Conservation (phyloP, 495 filamentous ascomycete species). For the Penicillium crystallinum region DNA sequence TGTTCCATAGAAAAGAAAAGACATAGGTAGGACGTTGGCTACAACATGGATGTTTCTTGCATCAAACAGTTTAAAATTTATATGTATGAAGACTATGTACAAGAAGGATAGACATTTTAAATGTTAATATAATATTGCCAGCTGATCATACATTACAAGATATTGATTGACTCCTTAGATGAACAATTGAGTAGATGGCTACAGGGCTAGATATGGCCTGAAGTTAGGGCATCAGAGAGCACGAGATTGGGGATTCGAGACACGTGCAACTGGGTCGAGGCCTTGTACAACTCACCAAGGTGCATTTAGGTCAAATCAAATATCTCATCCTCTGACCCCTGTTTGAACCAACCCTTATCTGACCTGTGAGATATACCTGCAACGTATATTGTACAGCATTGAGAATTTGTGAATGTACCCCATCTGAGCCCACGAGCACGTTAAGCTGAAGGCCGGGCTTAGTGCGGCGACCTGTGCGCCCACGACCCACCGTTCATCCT, state of each 20-base stretch:
- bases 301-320: not conserved
- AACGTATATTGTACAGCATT: not conserved
- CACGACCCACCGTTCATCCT: conserved; percentile 7
- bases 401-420: not conserved
- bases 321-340: not conserved
- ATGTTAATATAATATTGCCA: too few relatives aligned
- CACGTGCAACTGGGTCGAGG: not conserved
- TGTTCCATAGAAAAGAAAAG: too few relatives aligned
- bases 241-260: not conserved
- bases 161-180: not conserved
- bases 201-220: not conserved
- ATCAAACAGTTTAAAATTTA: too few relatives aligned
- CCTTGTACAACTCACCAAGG: not conserved
- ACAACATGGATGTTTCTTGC: too few relatives aligned
- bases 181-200: not conserved
- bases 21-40: too few relatives aligned
- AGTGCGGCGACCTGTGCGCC: conserved; percentile 1
- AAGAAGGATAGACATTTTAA: too few relatives aligned
- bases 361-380: not conserved
- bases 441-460: not conserved
- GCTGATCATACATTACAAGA: too few relatives aligned
- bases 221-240: not conserved
- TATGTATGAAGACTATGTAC: too few relatives aligned
- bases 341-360: not conserved
- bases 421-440: not conserved